Percentiles rank a stretch among this genome's conserved stretches.
Evolutionary conservation across 2,329 filamentous ascomycete genomes (phyloP).

Genomic region (Diplodia sapinea): DNA sequence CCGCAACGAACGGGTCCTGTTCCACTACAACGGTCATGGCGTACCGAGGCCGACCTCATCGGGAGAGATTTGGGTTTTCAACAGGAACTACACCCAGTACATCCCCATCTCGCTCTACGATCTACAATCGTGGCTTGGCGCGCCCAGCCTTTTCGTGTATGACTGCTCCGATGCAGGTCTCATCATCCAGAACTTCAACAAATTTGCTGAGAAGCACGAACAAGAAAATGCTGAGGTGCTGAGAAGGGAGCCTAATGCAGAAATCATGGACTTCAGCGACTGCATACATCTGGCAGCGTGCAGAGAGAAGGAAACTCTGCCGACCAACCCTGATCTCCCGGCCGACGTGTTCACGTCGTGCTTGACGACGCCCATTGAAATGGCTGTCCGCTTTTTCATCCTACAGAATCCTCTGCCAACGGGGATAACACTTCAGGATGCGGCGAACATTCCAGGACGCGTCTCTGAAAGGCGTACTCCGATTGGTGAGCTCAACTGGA

Average conservation of each 20-base stretch:
- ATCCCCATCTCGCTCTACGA: constrained; percentile 97
- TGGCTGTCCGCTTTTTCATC: constrained; percentile 95
- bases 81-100: constrained; percentile 98
- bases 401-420: constrained; percentile 80
- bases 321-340: constrained; percentile 90
- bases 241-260: constrained; percentile 73
- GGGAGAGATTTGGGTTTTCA: constrained; percentile 99
- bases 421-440: constrained; percentile 77
- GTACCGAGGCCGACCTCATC: constrained; percentile 94
- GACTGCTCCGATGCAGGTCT: constrained; percentile 97
- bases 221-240: constrained; percentile 80
- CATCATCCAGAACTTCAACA: constrained; percentile 92
- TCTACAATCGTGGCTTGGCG: constrained; percentile 92
- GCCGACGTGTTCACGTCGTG: constrained; percentile 96
- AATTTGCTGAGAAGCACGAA: constrained; percentile 94
- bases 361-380: constrained; percentile 95
- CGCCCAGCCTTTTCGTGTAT: constrained; percentile 95
- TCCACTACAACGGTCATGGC: constrained; percentile 98
- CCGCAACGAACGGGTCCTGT: constrained; percentile 93
- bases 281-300: constrained; percentile 94
- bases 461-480: constrained; percentile 93
- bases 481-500: constrained; percentile 97
- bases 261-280: constrained; percentile 72
- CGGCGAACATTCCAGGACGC: constrained; percentile 86
- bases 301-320: constrained; percentile 85